These are phyloP conservation scores for Ceratopteris richardii DNA, from an alignment of 75 land plant species.

Conservation along the genomic window DNA sequence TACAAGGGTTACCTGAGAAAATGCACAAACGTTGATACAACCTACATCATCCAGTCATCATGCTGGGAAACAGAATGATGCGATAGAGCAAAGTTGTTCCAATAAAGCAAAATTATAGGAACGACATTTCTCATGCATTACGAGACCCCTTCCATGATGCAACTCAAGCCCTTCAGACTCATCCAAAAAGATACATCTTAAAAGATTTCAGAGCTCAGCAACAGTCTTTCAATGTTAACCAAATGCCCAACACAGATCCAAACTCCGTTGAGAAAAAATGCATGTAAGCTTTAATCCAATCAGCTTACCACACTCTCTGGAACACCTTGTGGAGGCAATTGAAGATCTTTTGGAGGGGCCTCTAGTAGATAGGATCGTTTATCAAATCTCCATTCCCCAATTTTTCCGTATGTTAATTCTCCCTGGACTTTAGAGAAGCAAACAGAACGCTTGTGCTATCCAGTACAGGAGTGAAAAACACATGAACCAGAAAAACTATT, in stretches of 20 bases:
- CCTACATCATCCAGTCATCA: neutral
- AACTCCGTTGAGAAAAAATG: neutral
- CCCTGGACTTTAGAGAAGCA: slow-evolving; percentile 26
- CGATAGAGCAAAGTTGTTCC: no score
- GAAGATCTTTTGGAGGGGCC: slow-evolving; percentile 43
- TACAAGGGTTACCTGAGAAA: slow-evolving; percentile 56
- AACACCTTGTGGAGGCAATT: slow-evolving; percentile 52
- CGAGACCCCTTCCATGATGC: neutral
- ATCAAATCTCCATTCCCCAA: slow-evolving; percentile 48
- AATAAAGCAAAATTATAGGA: no score
- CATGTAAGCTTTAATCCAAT: neutral
- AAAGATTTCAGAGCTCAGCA: neutral
- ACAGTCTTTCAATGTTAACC: neutral
- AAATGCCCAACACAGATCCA: neutral
- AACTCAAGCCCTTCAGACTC: neutral
- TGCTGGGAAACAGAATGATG: neutral
- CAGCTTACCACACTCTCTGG: slow-evolving; percentile 60
- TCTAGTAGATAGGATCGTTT: slow-evolving; percentile 29
- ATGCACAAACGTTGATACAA: neutral
- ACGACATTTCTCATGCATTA: neutral
- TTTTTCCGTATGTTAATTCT: slow-evolving; percentile 37
- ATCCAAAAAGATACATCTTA: neutral
- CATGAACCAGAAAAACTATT: neutral
- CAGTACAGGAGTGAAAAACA: neutral
- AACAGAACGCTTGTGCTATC: no score